These are phyloP conservation scores for Torulaspora quercuum DNA, from an alignment of 805 yeast species.

Conservation along the genomic window DNA sequence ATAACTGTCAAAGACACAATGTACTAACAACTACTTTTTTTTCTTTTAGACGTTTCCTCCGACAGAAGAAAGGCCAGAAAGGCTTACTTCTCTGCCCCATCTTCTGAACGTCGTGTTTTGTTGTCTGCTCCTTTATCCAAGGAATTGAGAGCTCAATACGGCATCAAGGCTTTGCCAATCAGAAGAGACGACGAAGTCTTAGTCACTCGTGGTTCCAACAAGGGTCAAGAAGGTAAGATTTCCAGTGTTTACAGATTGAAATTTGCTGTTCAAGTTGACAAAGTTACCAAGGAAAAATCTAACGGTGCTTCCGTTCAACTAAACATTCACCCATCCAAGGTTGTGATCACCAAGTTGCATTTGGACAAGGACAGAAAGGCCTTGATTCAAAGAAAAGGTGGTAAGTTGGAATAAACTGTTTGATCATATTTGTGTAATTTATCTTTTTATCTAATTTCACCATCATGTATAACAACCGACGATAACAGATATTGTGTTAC, in stretches of 20 bases:
- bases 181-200: constrained; percentile 95
- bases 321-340: constrained; percentile 98
- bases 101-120: constrained; percentile 88
- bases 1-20: too few relatives aligned
- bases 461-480: constrained; percentile 13
- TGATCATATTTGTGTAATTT: constrained; percentile 17
- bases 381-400: constrained; percentile 96
- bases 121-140: constrained; percentile 98
- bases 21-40: constrained; percentile 26
- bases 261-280: constrained; percentile 93
- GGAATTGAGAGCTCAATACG: constrained; percentile 97
- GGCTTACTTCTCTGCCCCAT: constrained; percentile 98
- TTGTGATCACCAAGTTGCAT: constrained; percentile 96
- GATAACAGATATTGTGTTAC: constrained; percentile 8
- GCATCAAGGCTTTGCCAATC: constrained; percentile 92
- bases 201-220: constrained; percentile 98
- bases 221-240: constrained; percentile 99
- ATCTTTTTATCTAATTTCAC: constrained; percentile 13
- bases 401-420: constrained; percentile 75
- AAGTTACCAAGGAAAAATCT: constrained; percentile 95
- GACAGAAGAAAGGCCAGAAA: constrained; percentile 99
- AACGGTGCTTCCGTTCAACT: constrained; percentile 97
- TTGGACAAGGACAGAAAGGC: constrained; percentile 99
- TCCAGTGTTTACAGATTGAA: constrained; percentile 98
- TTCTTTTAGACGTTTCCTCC: constrained; percentile 84